Base-by-base conservation (phyloP, 345 rosid genomes). In the Salix viminalis region DNA sequence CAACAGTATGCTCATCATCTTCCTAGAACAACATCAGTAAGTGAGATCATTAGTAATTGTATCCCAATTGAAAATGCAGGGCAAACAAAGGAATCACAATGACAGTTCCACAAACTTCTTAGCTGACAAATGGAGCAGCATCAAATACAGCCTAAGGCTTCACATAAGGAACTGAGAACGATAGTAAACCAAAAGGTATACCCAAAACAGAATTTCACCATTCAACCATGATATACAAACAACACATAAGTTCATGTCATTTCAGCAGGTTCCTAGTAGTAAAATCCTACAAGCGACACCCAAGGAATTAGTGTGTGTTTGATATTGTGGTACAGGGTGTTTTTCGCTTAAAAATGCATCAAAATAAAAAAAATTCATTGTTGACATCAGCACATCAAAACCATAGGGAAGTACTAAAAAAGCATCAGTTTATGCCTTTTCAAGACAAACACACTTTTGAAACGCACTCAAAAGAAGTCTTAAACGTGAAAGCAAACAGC, bases 1-100 rank as follows among this genome's bases (percentile, higher is more conserved):
- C 98, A 73, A 96, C 83, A 61, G 97, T 96, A 72, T 84, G 92
- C 89, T 96, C 97, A 89, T 96, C 90, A 86, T 92, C 99, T 89
- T 90, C 99, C 99, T 96, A 91, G 86, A 91, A 81, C 88, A 85
- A 78, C 66, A 84, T 14, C 69, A 79, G 67, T 69, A 70, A 28
- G 62, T 37, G 37, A 74, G 74, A 42, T 60, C 21, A 23, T 24
- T 44, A 21, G 36, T 14, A 58, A 73, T 73, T 16, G 34, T 73
- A 58, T 23, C 34, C 12, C 10, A 23, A 67, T 67, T 36, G 36
- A 74, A 58, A 37, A 67, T 65, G 56, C 58, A 50, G 54, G 28
- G 41, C 56, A 52, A 21, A 58, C 19, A 54, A 67, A 30, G 6
- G 16, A 21, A 41, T 23, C 32, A n/a, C 24, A 23, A 60, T 24